phyloP scores from a whole-genome alignment of 768 basidiomycete species.

The Wakefieldia striispora region DNA sequence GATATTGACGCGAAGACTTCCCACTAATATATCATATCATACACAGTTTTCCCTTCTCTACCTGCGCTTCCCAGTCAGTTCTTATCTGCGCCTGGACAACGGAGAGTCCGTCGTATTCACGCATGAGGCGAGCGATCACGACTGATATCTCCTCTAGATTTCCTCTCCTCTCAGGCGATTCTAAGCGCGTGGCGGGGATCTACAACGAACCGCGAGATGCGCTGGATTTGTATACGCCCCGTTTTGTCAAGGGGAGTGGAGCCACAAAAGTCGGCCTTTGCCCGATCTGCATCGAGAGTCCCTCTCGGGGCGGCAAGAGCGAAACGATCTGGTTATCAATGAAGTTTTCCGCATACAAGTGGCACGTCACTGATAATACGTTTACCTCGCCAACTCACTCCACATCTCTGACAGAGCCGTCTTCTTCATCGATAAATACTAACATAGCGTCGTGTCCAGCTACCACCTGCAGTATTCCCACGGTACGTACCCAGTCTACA shows the following conservation, averaged over 20 bases:
- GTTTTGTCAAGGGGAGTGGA: conserved; percentile 71
- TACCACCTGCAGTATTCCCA: conserved; percentile 84
- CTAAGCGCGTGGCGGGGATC: conserved; percentile 36
- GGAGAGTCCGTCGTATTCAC: conserved; percentile 35
- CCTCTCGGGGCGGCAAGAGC: conserved; percentile 59
- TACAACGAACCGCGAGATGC: conserved; percentile 60
- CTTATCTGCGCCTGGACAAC: conserved; percentile 44
- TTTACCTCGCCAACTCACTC: conserved; percentile 2
- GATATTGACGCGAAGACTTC: conserved; percentile 45
- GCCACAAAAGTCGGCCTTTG: conserved; percentile 71
- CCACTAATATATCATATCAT: conserved; percentile 44
- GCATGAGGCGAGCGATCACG: conserved; percentile 1
- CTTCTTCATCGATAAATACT: conserved; percentile 2
- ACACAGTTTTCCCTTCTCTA: conserved; percentile 62
- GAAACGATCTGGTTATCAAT: conserved; percentile 70
- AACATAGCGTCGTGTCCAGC: conserved; percentile 35
- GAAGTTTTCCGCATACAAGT: conserved; percentile 85
- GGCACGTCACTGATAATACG: conserved; percentile 38
- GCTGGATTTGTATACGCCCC: conserved; percentile 75
- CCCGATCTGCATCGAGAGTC: conserved; percentile 68
- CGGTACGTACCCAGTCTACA: conserved; percentile 40
- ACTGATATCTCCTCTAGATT: conserved; percentile 13
- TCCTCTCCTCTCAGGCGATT: conserved; percentile 14
- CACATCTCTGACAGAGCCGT: conserved; percentile 17
- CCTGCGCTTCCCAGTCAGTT: conserved; percentile 64